These are phyloP conservation scores for Alnus glutinosa DNA, from an alignment of 306 rosid species.

Conservation along the genomic window DNA sequence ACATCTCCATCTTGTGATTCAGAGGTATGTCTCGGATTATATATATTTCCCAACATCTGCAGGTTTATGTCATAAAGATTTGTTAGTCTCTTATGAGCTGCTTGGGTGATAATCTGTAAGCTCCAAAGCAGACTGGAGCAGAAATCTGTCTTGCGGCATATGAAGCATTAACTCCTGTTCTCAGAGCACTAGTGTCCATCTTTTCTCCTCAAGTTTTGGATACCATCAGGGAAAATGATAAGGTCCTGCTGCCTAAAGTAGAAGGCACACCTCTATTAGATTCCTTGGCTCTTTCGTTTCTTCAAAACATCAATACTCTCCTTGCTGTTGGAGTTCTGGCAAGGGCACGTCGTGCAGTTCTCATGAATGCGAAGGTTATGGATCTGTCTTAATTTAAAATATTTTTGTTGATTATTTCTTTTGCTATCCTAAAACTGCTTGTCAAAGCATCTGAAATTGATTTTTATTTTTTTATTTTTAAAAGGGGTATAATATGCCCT, in stretches of 20 bases:
- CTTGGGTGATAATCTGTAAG: conserved; percentile 28
- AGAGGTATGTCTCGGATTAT: conserved; percentile 57
- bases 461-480: too few species aligned
- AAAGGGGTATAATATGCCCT: neutral
- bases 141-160: conserved; percentile 86
- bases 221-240: conserved; percentile 39
- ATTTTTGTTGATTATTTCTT: neutral
- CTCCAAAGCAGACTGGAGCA: conserved; percentile 60
- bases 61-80: conserved; percentile 22
- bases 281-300: conserved; percentile 55
- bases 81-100: conserved; percentile 27
- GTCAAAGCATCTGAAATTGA: neutral
- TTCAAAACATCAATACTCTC: conserved; percentile 63
- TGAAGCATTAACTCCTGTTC: conserved; percentile 71
- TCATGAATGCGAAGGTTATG: conserved; percentile 81
- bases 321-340: conserved; percentile 70
- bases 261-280: conserved; percentile 61
- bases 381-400: neutral
- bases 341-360: conserved; percentile 81
- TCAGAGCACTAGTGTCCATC: conserved; percentile 53
- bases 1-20: conserved; percentile 54
- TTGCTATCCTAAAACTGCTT: neutral
- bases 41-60: conserved; percentile 20
- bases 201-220: conserved; percentile 46
- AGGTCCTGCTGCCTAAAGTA: conserved; percentile 26